These are phyloP conservation scores for Striga asiatica DNA, from an alignment of 257 asterid species.

Conservation along the genomic window DNA sequence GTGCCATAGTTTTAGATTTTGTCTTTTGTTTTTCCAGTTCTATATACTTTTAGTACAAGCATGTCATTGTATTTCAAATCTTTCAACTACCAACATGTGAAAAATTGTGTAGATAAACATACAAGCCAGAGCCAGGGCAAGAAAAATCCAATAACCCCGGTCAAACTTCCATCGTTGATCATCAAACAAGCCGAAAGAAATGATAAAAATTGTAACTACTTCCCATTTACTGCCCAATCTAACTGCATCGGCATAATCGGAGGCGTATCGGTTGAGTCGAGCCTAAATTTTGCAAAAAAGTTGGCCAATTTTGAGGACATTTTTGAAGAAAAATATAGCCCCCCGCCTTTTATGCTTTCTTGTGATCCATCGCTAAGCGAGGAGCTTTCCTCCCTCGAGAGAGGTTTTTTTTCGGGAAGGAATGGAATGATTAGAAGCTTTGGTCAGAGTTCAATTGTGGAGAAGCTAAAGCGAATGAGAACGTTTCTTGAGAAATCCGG, in stretches of 20 bases:
- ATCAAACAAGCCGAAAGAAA: background rate
- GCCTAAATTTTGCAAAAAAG: constrained; percentile 17
- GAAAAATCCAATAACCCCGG: constrained; percentile 22
- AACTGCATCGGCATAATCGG: constrained; percentile 23
- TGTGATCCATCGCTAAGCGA: constrained; percentile 49
- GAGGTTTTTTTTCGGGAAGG: background rate
- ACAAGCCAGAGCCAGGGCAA: constrained; percentile 25
- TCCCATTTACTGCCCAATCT: background rate
- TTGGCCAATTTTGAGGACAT: constrained; percentile 6
- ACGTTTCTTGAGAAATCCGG: constrained; percentile 52
- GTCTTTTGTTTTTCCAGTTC: background rate
- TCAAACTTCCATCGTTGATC: constrained; percentile 17
- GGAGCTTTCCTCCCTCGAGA: constrained; percentile 25
- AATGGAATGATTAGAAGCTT: background rate
- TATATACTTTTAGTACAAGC: constrained; percentile 19
- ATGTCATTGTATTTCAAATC: constrained; percentile 38
- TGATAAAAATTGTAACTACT: background rate
- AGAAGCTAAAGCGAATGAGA: constrained; percentile 42
- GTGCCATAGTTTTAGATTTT: background rate
- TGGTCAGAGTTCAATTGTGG: constrained; percentile 28
- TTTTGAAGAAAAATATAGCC: constrained; percentile 5
- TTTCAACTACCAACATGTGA: constrained; percentile 27
- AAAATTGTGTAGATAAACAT: constrained; percentile 28
- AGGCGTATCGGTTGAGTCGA: constrained; percentile 17
- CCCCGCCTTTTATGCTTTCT: constrained; percentile 33